Base-by-base conservation (phyloP, 2,329 filamentous ascomycete genomes). In the Arachnopeziza araneosa region DNA sequence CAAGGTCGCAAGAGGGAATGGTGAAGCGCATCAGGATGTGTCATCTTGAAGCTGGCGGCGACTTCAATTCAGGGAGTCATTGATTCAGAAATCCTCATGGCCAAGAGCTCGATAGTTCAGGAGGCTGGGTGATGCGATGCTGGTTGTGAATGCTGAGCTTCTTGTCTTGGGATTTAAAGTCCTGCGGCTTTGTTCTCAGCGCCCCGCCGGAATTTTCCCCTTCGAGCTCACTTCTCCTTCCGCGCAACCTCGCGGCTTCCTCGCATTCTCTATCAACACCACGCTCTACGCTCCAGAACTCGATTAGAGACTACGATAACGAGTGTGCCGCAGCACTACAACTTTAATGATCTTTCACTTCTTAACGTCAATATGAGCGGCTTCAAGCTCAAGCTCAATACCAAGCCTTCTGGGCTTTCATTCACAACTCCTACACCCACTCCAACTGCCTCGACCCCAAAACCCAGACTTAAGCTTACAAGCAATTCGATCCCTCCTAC, bases 1-100 rank as follows among this genome's bases (percentile, higher is more conserved):
- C 88, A 87, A 1, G 93, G 93, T 50, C 92, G 91, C 60, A 98
- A 82, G 64, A 96, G 87, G 62, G 90, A 88, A 75, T 91, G 88
- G 76, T 88, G 83, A 54, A 89, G 78, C 63, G 78, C 75, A 59
- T 76, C 73, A 52, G 76, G 74, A 74, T 79, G 80, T 60, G 69
- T 59, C 70, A 66, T 76, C 66, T 52, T 44, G 36, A 44, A 44
- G 21, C 19, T 23, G 50, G 12, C 49, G 57, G 60, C 60, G 57
- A 60, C 60, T 64, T 61, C 63, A 60, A 50, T 56, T 67, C 58
- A 68, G 61, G 65, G 59, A 55, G 57, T 55, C 14, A 52, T 56
- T 30, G 55, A 60, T 24, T 19, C 63, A n/a, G 59, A 66, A 57
- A 51, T 36, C 63, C 61, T 64, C 69, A 71, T 71, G 65, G 63